Percentiles rank a stretch among this genome's conserved stretches.
These are phyloP conservation scores for Aspergillus ochraceus DNA, from an alignment of 2,329 filamentous ascomycete species.

Conservation along the genomic window DNA sequence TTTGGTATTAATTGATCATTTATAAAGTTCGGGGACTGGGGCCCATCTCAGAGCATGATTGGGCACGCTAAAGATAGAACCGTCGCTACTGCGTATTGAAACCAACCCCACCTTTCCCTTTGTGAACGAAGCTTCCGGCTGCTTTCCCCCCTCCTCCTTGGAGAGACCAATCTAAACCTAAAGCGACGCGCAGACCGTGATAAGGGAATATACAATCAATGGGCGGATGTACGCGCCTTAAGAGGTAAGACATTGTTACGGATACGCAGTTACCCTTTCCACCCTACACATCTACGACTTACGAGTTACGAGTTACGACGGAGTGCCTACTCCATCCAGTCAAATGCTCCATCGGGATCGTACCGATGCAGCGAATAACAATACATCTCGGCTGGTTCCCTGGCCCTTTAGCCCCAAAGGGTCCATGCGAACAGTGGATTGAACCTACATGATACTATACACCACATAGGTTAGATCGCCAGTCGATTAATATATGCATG, in stretches of 20 bases:
- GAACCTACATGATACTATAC: neutral
- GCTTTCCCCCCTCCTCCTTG: neutral
- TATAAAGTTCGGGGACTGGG: conserved; percentile 1
- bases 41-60: conserved; percentile 6
- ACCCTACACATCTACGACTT: too few species aligned
- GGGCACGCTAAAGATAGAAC: conserved; percentile 28
- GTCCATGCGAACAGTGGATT: neutral
- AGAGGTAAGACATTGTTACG: neutral
- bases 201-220: neutral
- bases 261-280: neutral
- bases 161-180: neutral
- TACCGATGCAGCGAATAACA: neutral
- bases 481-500: conserved; percentile 10
- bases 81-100: neutral
- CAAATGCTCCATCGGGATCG: too few species aligned
- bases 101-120: conserved; percentile 12
- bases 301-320: too few species aligned
- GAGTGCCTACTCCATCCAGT: too few species aligned
- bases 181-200: neutral
- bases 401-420: neutral
- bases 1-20: conserved; percentile 2
- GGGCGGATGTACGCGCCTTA: neutral
- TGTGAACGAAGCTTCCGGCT: conserved; percentile 2
- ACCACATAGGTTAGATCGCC: conserved; percentile 6
- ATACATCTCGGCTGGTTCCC: neutral